These are phyloP conservation scores for Capronia americana DNA, from an alignment of 2,329 filamentous ascomycete species.

Conservation along the genomic window DNA sequence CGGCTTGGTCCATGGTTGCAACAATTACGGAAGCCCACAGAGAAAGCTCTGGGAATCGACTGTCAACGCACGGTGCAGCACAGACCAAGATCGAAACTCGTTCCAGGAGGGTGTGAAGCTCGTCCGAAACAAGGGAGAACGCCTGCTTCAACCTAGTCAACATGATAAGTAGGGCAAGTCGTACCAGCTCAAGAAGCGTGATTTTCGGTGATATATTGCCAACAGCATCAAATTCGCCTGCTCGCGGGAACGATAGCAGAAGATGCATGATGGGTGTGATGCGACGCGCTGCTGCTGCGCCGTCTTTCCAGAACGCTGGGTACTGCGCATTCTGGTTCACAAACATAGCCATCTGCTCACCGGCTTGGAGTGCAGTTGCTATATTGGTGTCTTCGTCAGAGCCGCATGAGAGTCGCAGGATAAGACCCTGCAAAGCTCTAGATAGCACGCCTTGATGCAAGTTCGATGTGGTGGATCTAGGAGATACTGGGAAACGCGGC, in stretches of 20 bases:
- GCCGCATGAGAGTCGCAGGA: neutral
- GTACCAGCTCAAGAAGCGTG: conserved; percentile 10
- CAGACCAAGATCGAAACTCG: neutral
- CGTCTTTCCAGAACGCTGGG: conserved; percentile 21
- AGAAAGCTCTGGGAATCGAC: conserved; percentile 14
- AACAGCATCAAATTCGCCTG: neutral
- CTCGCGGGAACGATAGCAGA: conserved; percentile 23
- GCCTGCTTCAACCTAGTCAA: conserved; percentile 19
- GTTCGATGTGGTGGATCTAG: neutral
- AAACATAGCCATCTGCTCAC: neutral
- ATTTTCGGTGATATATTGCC: neutral
- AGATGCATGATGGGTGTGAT: conserved; percentile 22
- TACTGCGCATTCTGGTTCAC: conserved; percentile 9
- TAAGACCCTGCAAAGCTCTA: neutral
- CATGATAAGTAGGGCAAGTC: conserved; percentile 23
- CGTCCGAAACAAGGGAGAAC: conserved; percentile 20
- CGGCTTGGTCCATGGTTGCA: neutral
- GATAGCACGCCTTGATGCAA: neutral
- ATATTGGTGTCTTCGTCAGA: neutral
- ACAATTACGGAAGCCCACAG: conserved; percentile 17
- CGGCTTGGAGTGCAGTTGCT: conserved; percentile 2
- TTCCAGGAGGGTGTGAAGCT: conserved; percentile 9
- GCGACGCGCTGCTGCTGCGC: conserved; percentile 5
- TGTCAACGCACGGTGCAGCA: neutral
- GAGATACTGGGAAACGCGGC: conserved; percentile 11